phyloP scores from a whole-genome alignment of 225 moss, liverwort and hornwort species.

The Marchantia paleacea region DNA sequence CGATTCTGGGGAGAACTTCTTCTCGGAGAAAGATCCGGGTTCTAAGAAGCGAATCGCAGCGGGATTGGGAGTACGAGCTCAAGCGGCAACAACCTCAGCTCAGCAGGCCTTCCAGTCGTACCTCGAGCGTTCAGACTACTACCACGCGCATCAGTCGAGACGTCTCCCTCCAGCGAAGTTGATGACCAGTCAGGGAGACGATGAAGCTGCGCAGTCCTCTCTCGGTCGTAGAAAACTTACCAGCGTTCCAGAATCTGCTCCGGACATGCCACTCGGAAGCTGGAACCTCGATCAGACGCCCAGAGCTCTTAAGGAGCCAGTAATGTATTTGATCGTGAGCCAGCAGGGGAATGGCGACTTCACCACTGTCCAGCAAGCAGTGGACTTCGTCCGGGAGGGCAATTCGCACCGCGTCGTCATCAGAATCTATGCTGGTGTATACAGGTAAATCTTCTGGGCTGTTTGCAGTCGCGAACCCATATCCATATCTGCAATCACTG shows the following conservation, averaged over 20 bases:
- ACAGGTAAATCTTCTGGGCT: background rate
- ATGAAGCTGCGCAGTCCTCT: background rate
- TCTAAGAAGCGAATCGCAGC: background rate
- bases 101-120: background rate
- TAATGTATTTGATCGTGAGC: background rate
- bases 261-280: background rate
- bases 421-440: background rate
- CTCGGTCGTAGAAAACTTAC: background rate
- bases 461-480: background rate
- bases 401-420: background rate
- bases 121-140: constrained; percentile 1
- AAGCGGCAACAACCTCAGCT: background rate
- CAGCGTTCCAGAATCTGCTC: background rate
- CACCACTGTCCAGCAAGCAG: background rate
- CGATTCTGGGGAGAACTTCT: background rate
- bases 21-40: background rate
- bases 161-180: background rate
- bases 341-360: background rate
- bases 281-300: background rate
- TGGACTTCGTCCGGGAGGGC: background rate
- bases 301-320: background rate
- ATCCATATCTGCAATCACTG: too few species aligned
- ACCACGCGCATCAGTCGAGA: background rate
- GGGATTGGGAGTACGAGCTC: background rate
- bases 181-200: background rate